These are phyloP conservation scores for Populus tremula DNA, from an alignment of 345 rosid species.

Conservation along the genomic window DNA sequence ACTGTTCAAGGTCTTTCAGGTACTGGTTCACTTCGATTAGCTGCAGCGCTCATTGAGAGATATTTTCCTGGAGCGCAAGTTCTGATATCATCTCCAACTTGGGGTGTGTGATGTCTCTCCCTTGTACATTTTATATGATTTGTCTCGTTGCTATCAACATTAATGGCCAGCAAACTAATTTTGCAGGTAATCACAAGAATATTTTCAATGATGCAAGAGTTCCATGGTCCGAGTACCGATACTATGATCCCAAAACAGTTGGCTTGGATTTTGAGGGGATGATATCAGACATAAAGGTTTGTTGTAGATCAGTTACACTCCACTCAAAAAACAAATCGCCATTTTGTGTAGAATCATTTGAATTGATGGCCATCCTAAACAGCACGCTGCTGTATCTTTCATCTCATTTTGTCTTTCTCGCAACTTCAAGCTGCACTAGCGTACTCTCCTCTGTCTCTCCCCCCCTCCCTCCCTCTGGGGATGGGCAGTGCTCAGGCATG, in stretches of 20 bases:
- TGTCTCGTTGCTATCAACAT: background rate
- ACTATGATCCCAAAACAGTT: constrained; percentile 94
- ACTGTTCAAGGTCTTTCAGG: constrained; percentile 98
- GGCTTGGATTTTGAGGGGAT: constrained; percentile 99
- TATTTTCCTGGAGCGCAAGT: constrained; percentile 92
- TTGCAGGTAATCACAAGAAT: constrained; percentile 91
- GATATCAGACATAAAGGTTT: constrained; percentile 86
- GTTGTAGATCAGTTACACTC: constrained; percentile 6
- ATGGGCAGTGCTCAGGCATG: background rate
- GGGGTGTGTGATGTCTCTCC: constrained; percentile 54
- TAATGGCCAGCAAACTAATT: constrained; percentile 9
- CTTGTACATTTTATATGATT: constrained; percentile 10
- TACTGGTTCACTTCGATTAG: constrained; percentile 90
- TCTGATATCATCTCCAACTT: constrained; percentile 84
- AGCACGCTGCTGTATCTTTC: background rate
- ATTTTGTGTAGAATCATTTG: background rate
- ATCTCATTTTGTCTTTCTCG: background rate
- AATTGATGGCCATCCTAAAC: background rate
- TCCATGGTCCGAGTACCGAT: constrained; percentile 94
- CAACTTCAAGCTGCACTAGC: background rate
- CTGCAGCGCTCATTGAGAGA: constrained; percentile 88
- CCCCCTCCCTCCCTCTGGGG: background rate
- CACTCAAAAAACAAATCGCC: background rate
- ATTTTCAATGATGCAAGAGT: constrained; percentile 93
- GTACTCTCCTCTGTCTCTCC: background rate